Evolutionary conservation across 495 filamentous ascomycete species (phyloP), one percentile per base, ranked within the genome.

Genomic region (Penicillium antarcticum): DNA sequence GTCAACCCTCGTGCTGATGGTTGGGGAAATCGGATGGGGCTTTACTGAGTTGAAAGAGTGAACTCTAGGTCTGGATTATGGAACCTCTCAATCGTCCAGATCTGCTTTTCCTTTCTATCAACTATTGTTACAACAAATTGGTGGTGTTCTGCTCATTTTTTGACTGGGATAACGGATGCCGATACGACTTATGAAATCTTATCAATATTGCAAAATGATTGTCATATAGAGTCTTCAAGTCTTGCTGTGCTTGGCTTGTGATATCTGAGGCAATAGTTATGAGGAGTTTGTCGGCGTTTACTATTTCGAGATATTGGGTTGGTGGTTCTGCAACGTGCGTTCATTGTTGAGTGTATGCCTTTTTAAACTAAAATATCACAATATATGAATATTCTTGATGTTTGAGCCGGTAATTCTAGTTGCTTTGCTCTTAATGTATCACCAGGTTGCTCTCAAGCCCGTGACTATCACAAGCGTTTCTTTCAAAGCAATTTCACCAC

Each of bases 21-120:
- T 34, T 95, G 91, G 89, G 87, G 87, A 14, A 83, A 82, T 55
- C 77, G 87, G 19, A 88, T 94, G 57, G 87, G 88, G 24, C 81
- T 92, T 35, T 92, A 88, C 67, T 89, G 63, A 74, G 23, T 4
- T 23, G n/a, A 11, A 10, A 4, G n/a, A 9, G 11, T 43, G 14
- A 14, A 47, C 9, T n/a, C 9, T 14, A 5, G 12, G 4, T 18
- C 26, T 17, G 13, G 10, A 26, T 11, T n/a, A 34, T 19, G 29
- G 39, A 9, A 14, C 7, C 8, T 52, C 11, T 5, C 5, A 16
- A 31, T 19, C 14, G 12, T 41, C n/a, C 16, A 31, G 10, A 3
- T 19, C 21, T 19, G 24, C 35, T 26, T 13, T 18, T 40, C 17
- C 24, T 29, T 29, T 6, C 32, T 5, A 6, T 26, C 33, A 21